Base-by-base conservation (phyloP, 305 asterid species). In the Fraxinus velutina region DNA sequence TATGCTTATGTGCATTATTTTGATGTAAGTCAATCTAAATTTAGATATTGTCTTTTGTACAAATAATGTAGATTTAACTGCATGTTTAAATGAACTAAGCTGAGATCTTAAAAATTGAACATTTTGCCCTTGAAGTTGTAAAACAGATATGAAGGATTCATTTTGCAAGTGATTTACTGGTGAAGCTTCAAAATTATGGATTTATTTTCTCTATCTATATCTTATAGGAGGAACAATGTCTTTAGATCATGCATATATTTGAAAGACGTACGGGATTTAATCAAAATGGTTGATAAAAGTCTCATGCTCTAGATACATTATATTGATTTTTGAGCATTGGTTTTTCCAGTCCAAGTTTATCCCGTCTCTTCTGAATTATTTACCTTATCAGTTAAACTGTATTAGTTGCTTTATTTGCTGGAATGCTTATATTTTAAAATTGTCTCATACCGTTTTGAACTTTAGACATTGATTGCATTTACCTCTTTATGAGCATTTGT, bases 1-100 rank as follows among this genome's bases (percentile, higher is more conserved):
- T 90, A 94, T 92, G 98, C 98, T 62, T 96, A 96, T 84, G 99
- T 96, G 87, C 99, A 96, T 89, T 96, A 91, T 85, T 88, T 96
- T 87, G 99, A 96, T 86, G 99, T 96, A 90, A 94, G 99, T 87
- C 50, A 32, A 32, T 60, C 75, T 70, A 22, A 15, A 24, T 64
- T 70, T 66, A 81, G 75, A 79, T 33, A 64, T 71, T 71, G n/a
- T 71, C 44, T 24, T 32, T 37, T 15, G 22, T 32, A 32, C 39
- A 30, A n/a, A 71, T 15, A 32, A 30, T 30, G 8, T 24, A 66
- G 19, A 5, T 29, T 66, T 66, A 9, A 66, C 74, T 13, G 73
- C 74, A 27, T 66, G 8, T 66, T 10, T 66, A 15, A 29, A 10
- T 66, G 37, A 27, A 66, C 33, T 66, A 66, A 29, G 44, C 19